Percentiles rank a stretch among this genome's conserved stretches.
These are phyloP conservation scores for Lactuca sativa DNA, from an alignment of 129 eudicot genomes.

Conservation along the genomic window DNA sequence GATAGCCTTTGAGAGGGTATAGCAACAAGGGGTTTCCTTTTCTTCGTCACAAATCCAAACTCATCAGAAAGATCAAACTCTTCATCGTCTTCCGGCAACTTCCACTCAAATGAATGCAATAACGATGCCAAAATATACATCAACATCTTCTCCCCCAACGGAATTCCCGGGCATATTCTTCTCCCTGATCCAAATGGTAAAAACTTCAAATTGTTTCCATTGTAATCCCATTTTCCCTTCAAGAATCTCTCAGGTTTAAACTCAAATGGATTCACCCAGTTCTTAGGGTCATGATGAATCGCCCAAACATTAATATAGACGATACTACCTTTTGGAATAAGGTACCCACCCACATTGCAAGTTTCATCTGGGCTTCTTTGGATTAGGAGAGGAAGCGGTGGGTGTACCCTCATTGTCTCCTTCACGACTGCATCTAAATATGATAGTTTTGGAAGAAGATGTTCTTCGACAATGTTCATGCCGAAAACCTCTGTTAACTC, in stretches of 20 bases:
- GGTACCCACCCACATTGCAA: slow-evolving; percentile 36
- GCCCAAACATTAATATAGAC: slow-evolving; percentile 40
- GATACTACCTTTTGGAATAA: slow-evolving; percentile 37
- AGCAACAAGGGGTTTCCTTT: slow-evolving; percentile 23
- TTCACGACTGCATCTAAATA: slow-evolving; percentile 48
- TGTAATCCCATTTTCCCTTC: slow-evolving; percentile 30
- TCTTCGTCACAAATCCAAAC: slow-evolving; percentile 32
- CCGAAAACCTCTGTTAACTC: slow-evolving; percentile 39
- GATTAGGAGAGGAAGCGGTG: slow-evolving; percentile 43
- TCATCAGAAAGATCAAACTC: slow-evolving; percentile 24
- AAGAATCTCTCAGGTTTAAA: slow-evolving; percentile 35
- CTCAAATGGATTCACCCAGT: slow-evolving; percentile 18
- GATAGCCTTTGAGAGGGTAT: slow-evolving; percentile 27
- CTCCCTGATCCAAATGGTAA: slow-evolving; percentile 35
- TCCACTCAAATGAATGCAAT: slow-evolving; percentile 36
- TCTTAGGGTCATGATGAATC: slow-evolving; percentile 29
- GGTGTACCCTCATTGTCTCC: slow-evolving; percentile 43
- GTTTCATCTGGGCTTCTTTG: slow-evolving; percentile 41
- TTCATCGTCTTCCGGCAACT: slow-evolving; percentile 26
- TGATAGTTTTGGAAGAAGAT: slow-evolving; percentile 26
- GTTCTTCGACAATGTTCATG: slow-evolving; percentile 29
- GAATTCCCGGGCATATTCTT: slow-evolving; percentile 31
- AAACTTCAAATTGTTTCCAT: slow-evolving; percentile 21
- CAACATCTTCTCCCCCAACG: slow-evolving; percentile 33
- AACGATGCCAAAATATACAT: slow-evolving; percentile 29